Percentiles rank a stretch among this genome's conserved stretches.
phyloP scores from a whole-genome alignment of 2,329 filamentous ascomycete genomes.

The Hortaea sp. region DNA sequence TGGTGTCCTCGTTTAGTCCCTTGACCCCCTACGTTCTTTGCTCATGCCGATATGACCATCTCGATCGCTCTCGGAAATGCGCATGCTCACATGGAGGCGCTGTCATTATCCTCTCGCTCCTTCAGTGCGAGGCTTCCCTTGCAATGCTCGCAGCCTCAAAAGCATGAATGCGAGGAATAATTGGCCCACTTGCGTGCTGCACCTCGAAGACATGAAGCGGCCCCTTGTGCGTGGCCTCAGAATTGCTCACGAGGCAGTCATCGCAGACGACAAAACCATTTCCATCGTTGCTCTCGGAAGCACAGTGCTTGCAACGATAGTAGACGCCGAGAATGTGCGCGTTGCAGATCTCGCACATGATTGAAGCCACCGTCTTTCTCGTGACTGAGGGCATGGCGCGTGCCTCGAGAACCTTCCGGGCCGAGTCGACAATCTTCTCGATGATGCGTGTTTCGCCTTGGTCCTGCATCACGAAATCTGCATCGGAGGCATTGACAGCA shows the following conservation, averaged over 20 bases:
- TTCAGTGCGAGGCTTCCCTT: not conserved
- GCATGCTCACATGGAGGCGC: too few species aligned
- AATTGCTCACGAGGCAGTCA: not conserved
- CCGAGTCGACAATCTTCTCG: not conserved
- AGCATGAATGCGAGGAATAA: not conserved
- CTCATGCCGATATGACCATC: too few species aligned
- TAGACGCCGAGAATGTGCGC: slow-evolving; percentile 4
- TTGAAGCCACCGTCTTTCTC: not conserved
- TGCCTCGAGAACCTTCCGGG: not conserved
- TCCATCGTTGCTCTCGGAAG: not conserved
- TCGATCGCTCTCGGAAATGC: too few species aligned
- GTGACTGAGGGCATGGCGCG: not conserved
- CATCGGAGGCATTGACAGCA: not conserved
- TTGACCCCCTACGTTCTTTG: too few species aligned
- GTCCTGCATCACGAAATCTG: not conserved
- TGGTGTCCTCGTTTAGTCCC: too few species aligned
- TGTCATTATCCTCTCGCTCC: not conserved
- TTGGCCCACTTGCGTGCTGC: not conserved
- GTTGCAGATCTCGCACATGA: not conserved
- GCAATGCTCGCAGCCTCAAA: not conserved
- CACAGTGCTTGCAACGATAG: slow-evolving; percentile 7
- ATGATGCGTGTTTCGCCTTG: not conserved
- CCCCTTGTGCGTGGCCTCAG: not conserved
- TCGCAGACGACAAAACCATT: slow-evolving; percentile 1
- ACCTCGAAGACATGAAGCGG: not conserved